A percentile compares a stretch with the other conserved stretches of the same genome.
Evolutionary conservation across 768 basidiomycete genomes (phyloP).

Genomic region (Tylopilus intermedius): DNA sequence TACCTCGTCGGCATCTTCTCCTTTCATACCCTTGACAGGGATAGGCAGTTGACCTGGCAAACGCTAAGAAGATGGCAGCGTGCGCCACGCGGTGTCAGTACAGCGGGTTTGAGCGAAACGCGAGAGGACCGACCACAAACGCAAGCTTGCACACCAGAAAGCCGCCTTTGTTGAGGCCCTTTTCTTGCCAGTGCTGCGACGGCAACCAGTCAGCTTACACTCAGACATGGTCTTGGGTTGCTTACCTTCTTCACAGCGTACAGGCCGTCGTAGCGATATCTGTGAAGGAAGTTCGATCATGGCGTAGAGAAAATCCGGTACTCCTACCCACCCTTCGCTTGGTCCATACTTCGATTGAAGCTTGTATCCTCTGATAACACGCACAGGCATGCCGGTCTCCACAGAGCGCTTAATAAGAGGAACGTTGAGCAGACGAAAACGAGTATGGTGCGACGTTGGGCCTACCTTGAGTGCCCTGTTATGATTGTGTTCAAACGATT

Average conservation of each 20-base stretch:
- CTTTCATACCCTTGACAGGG: slow-evolving; percentile 18
- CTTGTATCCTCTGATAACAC: slow-evolving; percentile 79
- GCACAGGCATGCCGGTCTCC: slow-evolving; percentile 77
- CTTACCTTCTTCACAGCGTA: slow-evolving; percentile 71
- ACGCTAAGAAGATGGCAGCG: slow-evolving; percentile 13
- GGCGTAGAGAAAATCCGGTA: neutral
- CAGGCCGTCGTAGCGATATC: slow-evolving; percentile 89
- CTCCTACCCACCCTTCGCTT: slow-evolving; percentile 54
- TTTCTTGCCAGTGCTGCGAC: slow-evolving; percentile 66
- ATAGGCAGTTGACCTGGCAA: slow-evolving; percentile 22
- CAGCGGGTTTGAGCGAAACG: neutral
- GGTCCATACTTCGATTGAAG: slow-evolving; percentile 70
- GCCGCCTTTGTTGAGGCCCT: slow-evolving; percentile 62
- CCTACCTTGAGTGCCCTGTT: slow-evolving; percentile 66
- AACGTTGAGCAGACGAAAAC: neutral
- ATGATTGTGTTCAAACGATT: slow-evolving; percentile 67
- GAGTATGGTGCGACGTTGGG: neutral
- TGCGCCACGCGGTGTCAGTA: neutral
- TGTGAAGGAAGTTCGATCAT: slow-evolving; percentile 19
- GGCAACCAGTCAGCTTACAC: neutral
- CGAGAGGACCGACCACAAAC: slow-evolving; percentile 54
- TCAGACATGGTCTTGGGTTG: neutral
- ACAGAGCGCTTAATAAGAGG: slow-evolving; percentile 50
- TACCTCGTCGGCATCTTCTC: slow-evolving; percentile 4
- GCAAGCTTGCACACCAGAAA: slow-evolving; percentile 82